phyloP scores from a whole-genome alignment of 768 basidiomycete genomes.

The Scleroderma bovista region DNA sequence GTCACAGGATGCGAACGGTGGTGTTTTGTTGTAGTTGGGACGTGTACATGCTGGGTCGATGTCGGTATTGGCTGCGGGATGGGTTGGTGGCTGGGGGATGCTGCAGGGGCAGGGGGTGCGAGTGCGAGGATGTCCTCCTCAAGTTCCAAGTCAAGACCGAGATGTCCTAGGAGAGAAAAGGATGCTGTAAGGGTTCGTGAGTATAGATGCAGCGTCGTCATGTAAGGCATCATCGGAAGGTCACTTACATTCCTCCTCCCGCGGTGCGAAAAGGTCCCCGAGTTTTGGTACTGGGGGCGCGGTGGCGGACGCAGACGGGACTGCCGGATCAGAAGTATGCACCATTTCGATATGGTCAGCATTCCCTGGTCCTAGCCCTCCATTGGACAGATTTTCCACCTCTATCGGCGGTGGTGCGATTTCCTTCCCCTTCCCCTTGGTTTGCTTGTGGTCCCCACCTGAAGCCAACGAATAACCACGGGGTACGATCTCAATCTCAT shows the following conservation, averaged over 20 bases:
- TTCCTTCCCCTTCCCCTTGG: no score
- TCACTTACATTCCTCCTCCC: constrained; percentile 55
- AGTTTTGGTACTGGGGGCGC: constrained; percentile 32
- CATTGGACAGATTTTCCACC: constrained; percentile 1
- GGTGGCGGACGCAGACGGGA: background rate
- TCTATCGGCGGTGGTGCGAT: no score
- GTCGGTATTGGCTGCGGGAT: constrained; percentile 3
- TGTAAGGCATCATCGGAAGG: no score
- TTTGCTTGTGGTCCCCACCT: no score
- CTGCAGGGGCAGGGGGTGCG: constrained; percentile 16
- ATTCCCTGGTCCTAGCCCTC: background rate
- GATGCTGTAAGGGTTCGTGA: constrained; percentile 35
- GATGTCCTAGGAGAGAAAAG: constrained; percentile 72
- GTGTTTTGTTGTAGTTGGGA: constrained; percentile 3
- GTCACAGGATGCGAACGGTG: constrained; percentile 21
- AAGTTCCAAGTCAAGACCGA: constrained; percentile 68
- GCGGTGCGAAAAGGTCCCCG: constrained; percentile 71
- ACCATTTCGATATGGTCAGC: constrained; percentile 9
- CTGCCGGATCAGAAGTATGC: background rate
- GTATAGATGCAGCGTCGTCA: background rate
- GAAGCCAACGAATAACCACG: background rate
- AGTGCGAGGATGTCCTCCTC: constrained; percentile 45
- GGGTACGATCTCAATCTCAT: constrained; percentile 16
- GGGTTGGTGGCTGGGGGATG: background rate
- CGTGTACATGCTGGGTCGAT: no score